These are phyloP conservation scores for Ramaria rubella DNA, from an alignment of 768 basidiomycete species.

Conservation along the genomic window DNA sequence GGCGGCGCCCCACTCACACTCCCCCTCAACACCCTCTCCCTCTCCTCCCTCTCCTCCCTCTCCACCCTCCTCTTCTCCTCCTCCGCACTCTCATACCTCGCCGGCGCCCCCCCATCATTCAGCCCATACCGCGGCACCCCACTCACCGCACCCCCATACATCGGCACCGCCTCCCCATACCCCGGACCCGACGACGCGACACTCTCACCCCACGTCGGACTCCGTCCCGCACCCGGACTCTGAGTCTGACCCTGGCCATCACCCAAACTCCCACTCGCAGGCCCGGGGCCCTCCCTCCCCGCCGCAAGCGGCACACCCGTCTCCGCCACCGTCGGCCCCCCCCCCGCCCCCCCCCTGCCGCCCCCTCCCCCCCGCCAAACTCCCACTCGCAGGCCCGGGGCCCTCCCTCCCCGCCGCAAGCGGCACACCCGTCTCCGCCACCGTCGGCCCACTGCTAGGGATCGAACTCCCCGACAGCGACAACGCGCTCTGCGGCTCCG, in stretches of 20 bases:
- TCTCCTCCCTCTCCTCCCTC: slow-evolving; percentile 45
- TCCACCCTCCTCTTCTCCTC: slow-evolving; percentile 62
- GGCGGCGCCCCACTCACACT: slow-evolving; percentile 36
- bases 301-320: slow-evolving; percentile 68
- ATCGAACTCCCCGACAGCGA: slow-evolving; percentile 18
- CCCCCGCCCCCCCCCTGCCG: too few species aligned
- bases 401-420: slow-evolving; percentile 52
- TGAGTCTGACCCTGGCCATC: slow-evolving; percentile 16
- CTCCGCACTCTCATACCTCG: slow-evolving; percentile 37
- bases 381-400: slow-evolving; percentile 62
- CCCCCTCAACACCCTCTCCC: slow-evolving; percentile 8
- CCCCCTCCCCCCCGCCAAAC: slow-evolving; percentile 32
- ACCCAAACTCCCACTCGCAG: slow-evolving; percentile 53
- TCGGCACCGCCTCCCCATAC: slow-evolving; percentile 5
- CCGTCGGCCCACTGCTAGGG: slow-evolving; percentile 48
- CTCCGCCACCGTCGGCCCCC: slow-evolving; percentile 73
- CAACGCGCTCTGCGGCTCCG: slow-evolving; percentile 21
- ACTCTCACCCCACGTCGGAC: too few species aligned
- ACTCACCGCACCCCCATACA: not conserved
- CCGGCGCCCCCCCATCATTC: slow-evolving; percentile 26
- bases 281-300: slow-evolving; percentile 54
- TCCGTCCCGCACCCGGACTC: slow-evolving; percentile 31
- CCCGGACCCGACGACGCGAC: slow-evolving; percentile 7
- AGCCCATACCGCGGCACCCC: slow-evolving; percentile 23
- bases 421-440: slow-evolving; percentile 74